Conservation (phyloP, 2,329 filamentous ascomycete species). For the Cytospora schulzeri region DNA sequence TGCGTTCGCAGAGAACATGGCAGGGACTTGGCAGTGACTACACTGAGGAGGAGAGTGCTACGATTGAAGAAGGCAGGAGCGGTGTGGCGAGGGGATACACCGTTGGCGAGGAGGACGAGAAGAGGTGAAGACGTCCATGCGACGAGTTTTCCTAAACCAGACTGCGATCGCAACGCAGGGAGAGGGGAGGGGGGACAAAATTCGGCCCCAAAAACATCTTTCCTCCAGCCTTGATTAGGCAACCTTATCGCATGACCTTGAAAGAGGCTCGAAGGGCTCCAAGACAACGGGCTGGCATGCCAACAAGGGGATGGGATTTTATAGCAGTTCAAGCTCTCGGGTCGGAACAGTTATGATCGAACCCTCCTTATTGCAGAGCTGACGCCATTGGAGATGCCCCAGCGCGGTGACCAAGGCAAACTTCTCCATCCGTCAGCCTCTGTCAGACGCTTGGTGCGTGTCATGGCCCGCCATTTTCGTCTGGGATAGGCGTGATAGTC, state of each 20-base stretch:
- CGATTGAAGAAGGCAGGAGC: slow-evolving; percentile 81
- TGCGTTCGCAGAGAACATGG: slow-evolving; percentile 85
- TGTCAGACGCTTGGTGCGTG: background rate
- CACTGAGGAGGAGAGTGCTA: slow-evolving; percentile 60
- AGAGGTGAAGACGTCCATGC: slow-evolving; percentile 9
- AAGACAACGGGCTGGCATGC: background rate
- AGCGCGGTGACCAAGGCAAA: too few relatives aligned
- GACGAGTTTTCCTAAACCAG: background rate
- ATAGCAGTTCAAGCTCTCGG: slow-evolving; percentile 4
- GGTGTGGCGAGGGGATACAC: slow-evolving; percentile 89
- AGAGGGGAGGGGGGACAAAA: too few relatives aligned
- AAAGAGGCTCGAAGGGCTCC: background rate
- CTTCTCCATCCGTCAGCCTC: too few relatives aligned
- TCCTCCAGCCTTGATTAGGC: too few relatives aligned
- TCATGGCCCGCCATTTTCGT: too few relatives aligned
- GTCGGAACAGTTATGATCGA: slow-evolving; percentile 8
- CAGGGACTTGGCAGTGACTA: slow-evolving; percentile 89
- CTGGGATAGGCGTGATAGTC: background rate
- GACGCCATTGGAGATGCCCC: slow-evolving; percentile 1
- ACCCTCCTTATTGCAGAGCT: background rate
- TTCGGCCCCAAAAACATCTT: too few relatives aligned
- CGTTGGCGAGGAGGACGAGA: slow-evolving; percentile 59
- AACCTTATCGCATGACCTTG: too few relatives aligned
- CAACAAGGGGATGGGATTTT: slow-evolving; percentile 13
- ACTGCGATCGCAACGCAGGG: background rate